Percentiles rank a stretch among this genome's conserved stretches.
Conservation (phyloP, 495 filamentous ascomycete species). For the Penicillium pancosmium region DNA sequence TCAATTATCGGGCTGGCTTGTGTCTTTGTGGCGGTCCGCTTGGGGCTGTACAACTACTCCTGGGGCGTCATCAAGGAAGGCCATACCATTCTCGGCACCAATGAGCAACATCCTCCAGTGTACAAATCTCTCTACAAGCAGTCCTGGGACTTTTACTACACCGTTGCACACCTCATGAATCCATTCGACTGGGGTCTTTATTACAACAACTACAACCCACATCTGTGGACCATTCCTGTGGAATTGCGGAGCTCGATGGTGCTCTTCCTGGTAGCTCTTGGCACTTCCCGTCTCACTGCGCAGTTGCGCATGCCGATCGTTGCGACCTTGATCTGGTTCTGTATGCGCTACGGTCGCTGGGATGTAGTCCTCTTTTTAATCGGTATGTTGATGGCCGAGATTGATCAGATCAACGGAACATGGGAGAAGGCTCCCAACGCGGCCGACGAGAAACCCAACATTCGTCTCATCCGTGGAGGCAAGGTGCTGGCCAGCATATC, state of each 20-base stretch:
- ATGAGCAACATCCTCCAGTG: slow-evolving; percentile 48
- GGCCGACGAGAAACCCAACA: slow-evolving; percentile 25
- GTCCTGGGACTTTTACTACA: slow-evolving; percentile 51
- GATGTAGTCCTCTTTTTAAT: slow-evolving; percentile 61
- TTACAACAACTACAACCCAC: slow-evolving; percentile 64
- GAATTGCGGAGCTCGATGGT: slow-evolving; percentile 68
- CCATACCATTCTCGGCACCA: slow-evolving; percentile 48
- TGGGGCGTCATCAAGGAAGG: slow-evolving; percentile 40
- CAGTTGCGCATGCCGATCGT: slow-evolving; percentile 49
- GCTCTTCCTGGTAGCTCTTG: slow-evolving; percentile 62
- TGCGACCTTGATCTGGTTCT: slow-evolving; percentile 53
- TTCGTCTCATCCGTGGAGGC: slow-evolving; percentile 22
- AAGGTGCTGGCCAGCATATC: slow-evolving; percentile 44
- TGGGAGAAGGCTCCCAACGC: slow-evolving; percentile 30
- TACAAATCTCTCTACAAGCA: slow-evolving; percentile 49
- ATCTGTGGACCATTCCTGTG: slow-evolving; percentile 75
- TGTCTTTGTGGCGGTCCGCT: slow-evolving; percentile 55
- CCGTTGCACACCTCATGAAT: slow-evolving; percentile 52
- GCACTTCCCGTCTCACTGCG: slow-evolving; percentile 53
- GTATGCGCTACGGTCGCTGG: slow-evolving; percentile 60
- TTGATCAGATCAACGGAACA: slow-evolving; percentile 52
- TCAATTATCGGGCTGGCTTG: slow-evolving; percentile 58
- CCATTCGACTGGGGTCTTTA: slow-evolving; percentile 57
- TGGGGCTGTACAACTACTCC: slow-evolving; percentile 53
- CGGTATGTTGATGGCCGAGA: slow-evolving; percentile 63